Evolutionary conservation across 2,329 filamentous ascomycete genomes (phyloP), one percentile per base, ranked within the genome.

Genomic region (Ophiocordyceps camponoti-leonardi): DNA sequence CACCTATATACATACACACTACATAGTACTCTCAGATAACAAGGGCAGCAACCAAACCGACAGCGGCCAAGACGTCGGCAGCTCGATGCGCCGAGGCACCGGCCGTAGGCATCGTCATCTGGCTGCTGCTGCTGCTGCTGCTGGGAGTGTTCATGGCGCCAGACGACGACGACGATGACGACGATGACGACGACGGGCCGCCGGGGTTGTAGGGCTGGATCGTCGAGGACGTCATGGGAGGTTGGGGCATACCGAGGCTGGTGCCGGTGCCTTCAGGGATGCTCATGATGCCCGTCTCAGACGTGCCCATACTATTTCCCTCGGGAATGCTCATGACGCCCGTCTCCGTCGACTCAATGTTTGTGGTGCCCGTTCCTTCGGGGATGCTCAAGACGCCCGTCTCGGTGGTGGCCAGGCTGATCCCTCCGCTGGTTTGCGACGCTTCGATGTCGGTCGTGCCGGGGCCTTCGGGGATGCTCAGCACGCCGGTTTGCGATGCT

Each of bases 11-110:
- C n/a, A n/a, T n/a, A n/a, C n/a, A n/a, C n/a, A n/a, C n/a, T n/a
- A n/a, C n/a, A n/a, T n/a, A n/a, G n/a, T n/a, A n/a, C n/a, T n/a
- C 43, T 63, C 63, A 72, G 45, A 72, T 47, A 47, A 71, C 55
- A 51, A 60, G 65, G 45, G 57, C 65, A 42, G 58, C 66, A 11
- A 62, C 51, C 30, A 67, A 47, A 20, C 65, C 68, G 22, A 63
- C 53, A 13, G 60, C 54, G 7, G 61, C 67, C 22, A 65, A 14
- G 26, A 44, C 20, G 7, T 42, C 46, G 28, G 59, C 60, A 39
- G 55, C 58, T 6, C 50, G 51, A 52, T 62, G 64, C 39, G 12
- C 8, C n/a, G n/a, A 11, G 55, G 57, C 18, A 26, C 18, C 22
- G 39, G 39, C 18, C 22, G 37, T 40, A n/a, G 37, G 37, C 37